Conservation (phyloP, 257 asterid species). For the Cordia subcordata region DNA sequence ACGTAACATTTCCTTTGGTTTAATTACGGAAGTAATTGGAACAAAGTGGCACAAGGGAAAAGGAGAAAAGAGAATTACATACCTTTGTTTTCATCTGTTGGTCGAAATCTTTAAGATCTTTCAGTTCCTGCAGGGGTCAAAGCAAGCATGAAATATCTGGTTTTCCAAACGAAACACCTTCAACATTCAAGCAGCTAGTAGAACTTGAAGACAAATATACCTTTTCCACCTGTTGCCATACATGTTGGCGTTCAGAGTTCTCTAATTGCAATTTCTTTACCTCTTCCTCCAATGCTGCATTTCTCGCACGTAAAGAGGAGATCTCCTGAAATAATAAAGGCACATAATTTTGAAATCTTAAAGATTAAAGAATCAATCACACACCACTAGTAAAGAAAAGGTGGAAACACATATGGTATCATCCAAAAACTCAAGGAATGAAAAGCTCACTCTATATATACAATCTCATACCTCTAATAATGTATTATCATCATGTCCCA, state of each 20-base stretch:
- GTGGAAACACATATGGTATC: background rate
- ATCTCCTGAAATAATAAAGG: conserved; percentile 38
- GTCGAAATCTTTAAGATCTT: conserved; percentile 75
- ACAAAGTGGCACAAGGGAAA: conserved; percentile 11
- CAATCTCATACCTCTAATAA: conserved; percentile 46
- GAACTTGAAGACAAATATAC: conserved; percentile 27
- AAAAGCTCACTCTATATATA: background rate
- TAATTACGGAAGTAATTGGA: background rate
- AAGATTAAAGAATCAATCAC: background rate
- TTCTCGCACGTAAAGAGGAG: conserved; percentile 57
- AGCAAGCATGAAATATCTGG: conserved; percentile 3
- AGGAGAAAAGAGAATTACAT: conserved; percentile 14
- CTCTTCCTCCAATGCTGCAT: conserved; percentile 67
- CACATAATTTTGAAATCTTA: conserved; percentile 3
- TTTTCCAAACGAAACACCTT: conserved; percentile 1
- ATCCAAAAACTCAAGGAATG: background rate
- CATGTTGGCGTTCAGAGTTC: conserved; percentile 44
- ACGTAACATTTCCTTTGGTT: background rate
- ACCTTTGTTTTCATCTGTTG: conserved; percentile 92
- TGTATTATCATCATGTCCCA: conserved; percentile 41
- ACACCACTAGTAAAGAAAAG: too few species aligned
- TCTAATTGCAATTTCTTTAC: conserved; percentile 55
- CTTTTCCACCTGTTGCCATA: conserved; percentile 62
- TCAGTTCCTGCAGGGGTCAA: conserved; percentile 63
- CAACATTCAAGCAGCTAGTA: conserved; percentile 15